These are phyloP conservation scores for Moesziomyces antarcticus DNA, from an alignment of 1,284 basidiomycete genomes.

Conservation along the genomic window DNA sequence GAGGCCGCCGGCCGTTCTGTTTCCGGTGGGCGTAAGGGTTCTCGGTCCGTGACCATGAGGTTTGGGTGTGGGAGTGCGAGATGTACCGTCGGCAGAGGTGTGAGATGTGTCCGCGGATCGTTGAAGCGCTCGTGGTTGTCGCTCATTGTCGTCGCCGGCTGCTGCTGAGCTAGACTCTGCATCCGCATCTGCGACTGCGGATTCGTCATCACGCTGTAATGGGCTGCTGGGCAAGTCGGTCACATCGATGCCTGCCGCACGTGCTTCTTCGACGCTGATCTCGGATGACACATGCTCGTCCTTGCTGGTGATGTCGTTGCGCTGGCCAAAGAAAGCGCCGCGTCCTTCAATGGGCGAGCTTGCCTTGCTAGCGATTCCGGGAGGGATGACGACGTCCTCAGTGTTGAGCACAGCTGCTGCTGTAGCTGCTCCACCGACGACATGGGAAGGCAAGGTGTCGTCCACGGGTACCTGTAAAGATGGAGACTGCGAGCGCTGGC, in stretches of 20 bases:
- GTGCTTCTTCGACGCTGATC: constrained; percentile 25
- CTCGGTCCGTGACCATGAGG: constrained; percentile 34
- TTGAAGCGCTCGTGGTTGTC: constrained; percentile 18
- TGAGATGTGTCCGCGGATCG: constrained; percentile 4
- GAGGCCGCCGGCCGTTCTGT: constrained; percentile 12
- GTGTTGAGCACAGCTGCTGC: constrained; percentile 51
- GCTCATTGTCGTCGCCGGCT: constrained; percentile 20
- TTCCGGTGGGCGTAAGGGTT: constrained; percentile 45
- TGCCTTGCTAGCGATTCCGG: constrained; percentile 54
- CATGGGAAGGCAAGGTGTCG: constrained; percentile 14
- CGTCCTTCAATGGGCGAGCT: constrained; percentile 46
- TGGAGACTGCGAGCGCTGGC: constrained; percentile 33
- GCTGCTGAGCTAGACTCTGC: constrained; percentile 1
- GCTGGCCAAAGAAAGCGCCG: constrained; percentile 10
- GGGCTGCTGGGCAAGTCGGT: constrained; percentile 26
- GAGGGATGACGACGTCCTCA: constrained; percentile 55
- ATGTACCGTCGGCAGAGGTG: constrained; percentile 12
- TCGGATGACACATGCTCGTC: constrained; percentile 1
- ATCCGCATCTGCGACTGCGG: neutral
- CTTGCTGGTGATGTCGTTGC: constrained; percentile 8
- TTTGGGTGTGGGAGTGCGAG: constrained; percentile 53
- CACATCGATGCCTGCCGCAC: constrained; percentile 40
- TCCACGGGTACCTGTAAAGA: constrained; percentile 32
- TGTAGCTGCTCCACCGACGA: constrained; percentile 43
- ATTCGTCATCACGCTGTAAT: constrained; percentile 1